Evolutionary conservation across 1,284 basidiomycete genomes (phyloP), one percentile per base, ranked within the genome.

Genomic region (Ustilago vetiveriae): DNA sequence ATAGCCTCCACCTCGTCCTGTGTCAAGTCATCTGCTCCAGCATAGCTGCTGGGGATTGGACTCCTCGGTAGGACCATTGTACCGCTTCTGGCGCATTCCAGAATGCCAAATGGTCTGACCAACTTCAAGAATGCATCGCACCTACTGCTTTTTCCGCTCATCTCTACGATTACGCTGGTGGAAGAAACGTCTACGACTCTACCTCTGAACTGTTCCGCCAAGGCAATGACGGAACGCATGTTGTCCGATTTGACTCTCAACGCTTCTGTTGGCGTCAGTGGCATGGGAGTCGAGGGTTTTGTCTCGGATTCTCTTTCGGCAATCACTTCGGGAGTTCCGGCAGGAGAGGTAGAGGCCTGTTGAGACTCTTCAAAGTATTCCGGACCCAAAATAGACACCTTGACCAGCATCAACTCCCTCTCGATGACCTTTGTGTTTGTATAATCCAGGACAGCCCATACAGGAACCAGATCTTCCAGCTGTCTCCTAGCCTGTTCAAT

Each of bases 151-250:
- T 98, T 98, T 45, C 91, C 96, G 21, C 90, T 90, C 83, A 98
- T 85, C 85, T 99, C 95, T 42, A 98, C 91, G 67, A 98, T 97
- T 42, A 95, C 89, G 79, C 90, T 91, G 78, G 95, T 89, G 82
- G 94, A 92, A 82, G 91, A 92, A 51, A 99, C 89, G 82, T 99
- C 96, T 38, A 98, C 94, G 58, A 98, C 89, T 74, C 90, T 89
- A 8, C 92, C 96, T 23, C 91, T 89, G 78, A 99, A 99, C 83
- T 98, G 94, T 44, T 87, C 84, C 0, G 93, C 87, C 35, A 98
- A 89, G 36, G 89, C 87, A 58, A 89, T 89, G 82, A 99, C 90
- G 24, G 92, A 90, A 42, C 90, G 88, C 60, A 98, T 84, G 82
- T 97, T 90, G 79, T 94, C 88, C 82, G 92, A 92, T 84, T 96